phyloP scores from a whole-genome alignment of 352 stramenopile species.

The Peronospora destructor region DNA sequence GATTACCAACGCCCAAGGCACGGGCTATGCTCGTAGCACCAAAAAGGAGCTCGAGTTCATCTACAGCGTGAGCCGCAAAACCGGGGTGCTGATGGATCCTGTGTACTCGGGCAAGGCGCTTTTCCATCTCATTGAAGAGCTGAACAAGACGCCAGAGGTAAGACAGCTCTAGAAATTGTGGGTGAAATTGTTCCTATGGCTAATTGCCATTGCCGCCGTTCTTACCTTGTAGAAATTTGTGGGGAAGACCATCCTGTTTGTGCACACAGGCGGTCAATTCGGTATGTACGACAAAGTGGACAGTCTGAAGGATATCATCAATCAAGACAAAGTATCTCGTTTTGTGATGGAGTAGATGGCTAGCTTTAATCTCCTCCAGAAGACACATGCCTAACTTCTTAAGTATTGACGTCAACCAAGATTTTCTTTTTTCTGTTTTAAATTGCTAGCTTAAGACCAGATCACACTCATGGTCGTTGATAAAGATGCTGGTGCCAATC shows the following conservation, averaged over 20 bases:
- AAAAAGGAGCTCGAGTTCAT: slow-evolving; percentile 77
- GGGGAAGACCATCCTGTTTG: slow-evolving; percentile 83
- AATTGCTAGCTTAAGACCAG: too few species aligned
- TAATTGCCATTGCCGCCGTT: slow-evolving; percentile 1
- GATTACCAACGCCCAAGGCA: slow-evolving; percentile 76
- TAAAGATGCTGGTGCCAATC: too few species aligned
- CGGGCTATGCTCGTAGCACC: slow-evolving; percentile 74
- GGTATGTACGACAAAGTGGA: slow-evolving; percentile 88
- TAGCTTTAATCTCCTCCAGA: not conserved
- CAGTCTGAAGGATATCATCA: slow-evolving; percentile 53
- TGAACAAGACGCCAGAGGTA: slow-evolving; percentile 62
- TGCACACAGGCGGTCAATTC: slow-evolving; percentile 88
- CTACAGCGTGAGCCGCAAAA: slow-evolving; percentile 54
- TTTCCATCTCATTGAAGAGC: slow-evolving; percentile 71
- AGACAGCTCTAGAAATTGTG: not conserved
- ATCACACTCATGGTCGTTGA: too few species aligned
- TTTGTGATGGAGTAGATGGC: slow-evolving; percentile 50
- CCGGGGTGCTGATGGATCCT: slow-evolving; percentile 77
- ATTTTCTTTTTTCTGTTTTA: too few species aligned
- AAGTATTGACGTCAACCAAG: not conserved
- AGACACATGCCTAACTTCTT: too few species aligned
- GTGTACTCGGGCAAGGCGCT: slow-evolving; percentile 86
- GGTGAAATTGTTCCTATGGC: not conserved
- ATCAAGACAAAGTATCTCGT: slow-evolving; percentile 41
- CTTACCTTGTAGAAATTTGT: slow-evolving; percentile 55